Conservation (phyloP, 257 asterid genomes). For the Paraleonurus japonicus region DNA sequence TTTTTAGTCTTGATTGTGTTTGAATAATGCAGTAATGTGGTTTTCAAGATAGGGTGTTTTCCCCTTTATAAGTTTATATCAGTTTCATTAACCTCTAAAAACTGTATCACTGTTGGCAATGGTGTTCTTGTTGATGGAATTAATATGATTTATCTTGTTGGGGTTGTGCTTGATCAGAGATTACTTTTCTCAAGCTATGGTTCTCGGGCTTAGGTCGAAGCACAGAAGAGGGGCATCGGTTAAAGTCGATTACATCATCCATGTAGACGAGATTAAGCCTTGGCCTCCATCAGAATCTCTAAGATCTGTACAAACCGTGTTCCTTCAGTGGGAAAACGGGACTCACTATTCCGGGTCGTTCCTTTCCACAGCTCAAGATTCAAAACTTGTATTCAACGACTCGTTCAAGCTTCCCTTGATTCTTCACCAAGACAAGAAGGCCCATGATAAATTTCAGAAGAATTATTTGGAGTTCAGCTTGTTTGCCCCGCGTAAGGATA, state of each 20-base stretch:
- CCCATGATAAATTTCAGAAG: conserved; percentile 63
- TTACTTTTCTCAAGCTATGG: conserved; percentile 54
- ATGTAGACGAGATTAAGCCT: conserved; percentile 68
- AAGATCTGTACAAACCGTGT: conserved; percentile 62
- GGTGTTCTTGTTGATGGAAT: conserved; percentile 8
- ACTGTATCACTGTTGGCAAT: neutral
- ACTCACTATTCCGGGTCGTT: conserved; percentile 61
- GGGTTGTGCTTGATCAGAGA: conserved; percentile 25
- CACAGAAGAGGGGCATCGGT: conserved; percentile 54
- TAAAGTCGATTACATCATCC: conserved; percentile 52
- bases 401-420: conserved; percentile 58
- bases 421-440: conserved; percentile 52
- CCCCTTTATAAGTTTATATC: neutral
- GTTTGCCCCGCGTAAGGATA: conserved; percentile 65
- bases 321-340: conserved; percentile 80
- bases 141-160: conserved; percentile 21
- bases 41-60: neutral
- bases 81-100: neutral
- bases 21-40: conserved; percentile 3
- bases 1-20: neutral
- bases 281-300: conserved; percentile 90
- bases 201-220: conserved; percentile 76
- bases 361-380: conserved; percentile 43
- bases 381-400: conserved; percentile 53
- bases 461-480: conserved; percentile 65